Evolutionary conservation across 2,329 filamentous ascomycete genomes (phyloP), one percentile per base, ranked within the genome.

Genomic region (Aspergillus latus): DNA sequence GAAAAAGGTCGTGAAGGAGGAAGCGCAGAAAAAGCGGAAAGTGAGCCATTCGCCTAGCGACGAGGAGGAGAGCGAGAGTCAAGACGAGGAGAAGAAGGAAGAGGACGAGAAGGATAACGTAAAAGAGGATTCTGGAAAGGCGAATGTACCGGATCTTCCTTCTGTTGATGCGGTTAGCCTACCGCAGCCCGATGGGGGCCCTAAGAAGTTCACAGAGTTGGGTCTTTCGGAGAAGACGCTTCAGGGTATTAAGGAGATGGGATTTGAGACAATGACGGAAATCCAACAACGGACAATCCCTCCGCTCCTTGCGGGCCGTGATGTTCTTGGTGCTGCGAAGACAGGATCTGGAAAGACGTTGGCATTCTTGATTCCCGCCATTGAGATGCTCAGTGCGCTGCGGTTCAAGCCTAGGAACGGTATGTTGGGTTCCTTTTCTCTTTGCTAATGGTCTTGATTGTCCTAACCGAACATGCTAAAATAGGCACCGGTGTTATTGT

Each of bases 291-390:
- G 89, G 70, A 88, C 88, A 10, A 96, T 97, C 54, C 92, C 93
- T 4, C 92, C 92, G 16, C 80, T 95, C 46, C 80, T 97, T 58
- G 91, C 92, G 42, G 94, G 94, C 61, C 87, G 89, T 70, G 93
- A 97, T 77, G 90, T 97, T 21, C 84, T 99, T 44, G 94, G 94
- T 67, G 93, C 93, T 32, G 94, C 94, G 49, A 97, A 97, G 81
- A 97, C 92, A 2, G 92, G 92, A 43, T 95, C 90, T 21, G 94
- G 94, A 71, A 99, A 99, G 80, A 99, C 94, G 0, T 77, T 97
- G 59, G 88, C 93, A 2, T 99, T 99, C 77, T 80, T 99, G 59
- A 92, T 97, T 56, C 94, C 94, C 15, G 92, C 92, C 1, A 83
- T 97, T 39, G 94, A 97, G 77, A 95, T 97, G 86, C 82, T 99